phyloP scores from a whole-genome alignment of 352 stramenopile species.

The Phytophthora brassicae region DNA sequence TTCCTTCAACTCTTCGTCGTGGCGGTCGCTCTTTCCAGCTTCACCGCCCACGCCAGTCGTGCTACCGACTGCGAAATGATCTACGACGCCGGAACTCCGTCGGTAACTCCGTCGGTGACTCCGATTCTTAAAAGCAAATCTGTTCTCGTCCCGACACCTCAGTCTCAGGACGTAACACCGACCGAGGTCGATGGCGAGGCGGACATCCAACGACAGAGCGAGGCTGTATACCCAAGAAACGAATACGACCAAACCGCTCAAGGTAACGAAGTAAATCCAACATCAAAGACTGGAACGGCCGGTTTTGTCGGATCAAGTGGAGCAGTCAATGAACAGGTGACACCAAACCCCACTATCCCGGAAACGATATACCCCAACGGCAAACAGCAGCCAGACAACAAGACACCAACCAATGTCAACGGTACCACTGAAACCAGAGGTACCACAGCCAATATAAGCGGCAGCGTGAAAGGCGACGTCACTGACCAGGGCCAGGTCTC shows the following conservation, averaged over 20 bases:
- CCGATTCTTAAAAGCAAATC: not conserved
- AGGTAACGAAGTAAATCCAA: no score
- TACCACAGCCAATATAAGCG: not conserved
- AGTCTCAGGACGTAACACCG: not conserved
- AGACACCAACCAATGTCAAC: no score
- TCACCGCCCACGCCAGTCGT: constrained; percentile 7
- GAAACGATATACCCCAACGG: not conserved
- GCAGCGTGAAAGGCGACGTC: not conserved
- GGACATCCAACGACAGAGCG: not conserved
- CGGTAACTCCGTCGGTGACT: constrained; percentile 3
- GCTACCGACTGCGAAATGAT: constrained; percentile 20
- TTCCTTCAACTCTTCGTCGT: constrained; percentile 26
- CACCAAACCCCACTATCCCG: no score
- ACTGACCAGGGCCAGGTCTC: not conserved
- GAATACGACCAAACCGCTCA: not conserved
- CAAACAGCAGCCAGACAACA: not conserved
- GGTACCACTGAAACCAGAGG: no score
- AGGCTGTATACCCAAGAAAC: not conserved
- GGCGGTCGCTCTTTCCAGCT: constrained; percentile 22
- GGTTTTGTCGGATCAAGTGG: not conserved
- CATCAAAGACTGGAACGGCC: no score
- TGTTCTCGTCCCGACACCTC: not conserved
- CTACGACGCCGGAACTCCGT: constrained; percentile 10
- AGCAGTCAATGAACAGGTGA: no score
- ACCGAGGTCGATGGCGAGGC: constrained; percentile 7